A percentile compares a stretch with the other conserved stretches of the same genome.
Evolutionary conservation across 345 rosid species (phyloP).

Genomic region (Eucalyptus microcorys): DNA sequence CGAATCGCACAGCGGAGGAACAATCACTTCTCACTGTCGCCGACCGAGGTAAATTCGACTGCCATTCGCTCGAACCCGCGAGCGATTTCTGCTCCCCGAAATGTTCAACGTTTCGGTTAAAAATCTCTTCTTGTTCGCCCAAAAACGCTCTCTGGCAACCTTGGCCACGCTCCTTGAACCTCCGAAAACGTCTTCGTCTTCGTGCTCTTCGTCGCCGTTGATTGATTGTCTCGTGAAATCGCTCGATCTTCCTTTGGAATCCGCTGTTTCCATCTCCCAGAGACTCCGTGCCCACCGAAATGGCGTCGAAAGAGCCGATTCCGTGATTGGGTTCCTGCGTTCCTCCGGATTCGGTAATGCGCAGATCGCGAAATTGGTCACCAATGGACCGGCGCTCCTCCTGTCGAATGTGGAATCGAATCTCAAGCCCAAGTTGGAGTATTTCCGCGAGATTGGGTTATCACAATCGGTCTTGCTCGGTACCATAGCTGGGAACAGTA

Average conservation of each 20-base stretch:
- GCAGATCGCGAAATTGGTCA: conserved; percentile 6
- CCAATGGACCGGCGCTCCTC: background rate
- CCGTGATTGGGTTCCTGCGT: background rate
- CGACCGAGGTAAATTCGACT: background rate
- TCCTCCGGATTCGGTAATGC: background rate
- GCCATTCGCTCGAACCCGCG: background rate
- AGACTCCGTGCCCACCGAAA: background rate
- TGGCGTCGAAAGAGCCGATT: background rate
- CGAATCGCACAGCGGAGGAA: background rate
- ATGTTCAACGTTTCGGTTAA: background rate
- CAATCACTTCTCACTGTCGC: background rate
- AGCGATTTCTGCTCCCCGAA: background rate
- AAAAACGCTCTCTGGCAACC: background rate
- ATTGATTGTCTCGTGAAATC: background rate
- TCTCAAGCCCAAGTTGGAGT: conserved; percentile 7
- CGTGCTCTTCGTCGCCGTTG: background rate
- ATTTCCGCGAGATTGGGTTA: background rate
- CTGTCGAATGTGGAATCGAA: background rate
- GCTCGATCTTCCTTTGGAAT: conserved; percentile 9
- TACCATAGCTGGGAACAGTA: background rate
- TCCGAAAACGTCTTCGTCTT: background rate
- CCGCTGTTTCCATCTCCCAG: conserved; percentile 1
- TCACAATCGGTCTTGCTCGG: background rate
- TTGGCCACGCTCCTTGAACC: background rate
- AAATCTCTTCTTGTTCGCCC: background rate